Percentiles rank a stretch among this genome's conserved stretches.
These are phyloP conservation scores for Citrus sp. DNA, from an alignment of 345 rosid genomes.

Conservation along the genomic window DNA sequence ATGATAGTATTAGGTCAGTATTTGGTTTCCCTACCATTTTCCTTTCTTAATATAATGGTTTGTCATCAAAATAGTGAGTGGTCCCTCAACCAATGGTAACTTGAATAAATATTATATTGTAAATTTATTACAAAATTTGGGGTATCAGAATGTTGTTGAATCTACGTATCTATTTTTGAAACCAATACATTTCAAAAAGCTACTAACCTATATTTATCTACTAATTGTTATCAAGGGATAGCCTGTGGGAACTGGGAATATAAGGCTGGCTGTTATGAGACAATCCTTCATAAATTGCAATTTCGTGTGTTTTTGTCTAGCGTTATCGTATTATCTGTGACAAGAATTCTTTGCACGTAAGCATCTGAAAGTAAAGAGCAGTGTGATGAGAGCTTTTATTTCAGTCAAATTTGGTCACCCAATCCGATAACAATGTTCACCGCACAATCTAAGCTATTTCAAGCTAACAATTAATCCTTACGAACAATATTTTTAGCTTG, in stretches of 20 bases:
- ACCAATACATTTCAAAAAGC: background rate
- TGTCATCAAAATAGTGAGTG: too few species aligned
- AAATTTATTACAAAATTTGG: background rate
- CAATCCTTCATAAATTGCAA: too few species aligned
- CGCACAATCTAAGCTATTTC: background rate
- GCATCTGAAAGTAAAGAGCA: background rate
- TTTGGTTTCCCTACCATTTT: too few species aligned
- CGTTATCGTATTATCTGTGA: background rate
- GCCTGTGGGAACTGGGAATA: too few species aligned
- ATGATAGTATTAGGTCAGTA: too few species aligned
- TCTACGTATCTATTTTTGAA: background rate
- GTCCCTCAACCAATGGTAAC: too few species aligned
- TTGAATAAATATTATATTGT: background rate
- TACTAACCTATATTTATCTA: background rate
- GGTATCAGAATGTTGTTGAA: too few species aligned
- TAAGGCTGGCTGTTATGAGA: too few species aligned
- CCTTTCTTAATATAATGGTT: too few species aligned
- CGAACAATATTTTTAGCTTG: too few species aligned
- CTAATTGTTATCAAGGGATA: too few species aligned
- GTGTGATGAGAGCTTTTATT: background rate
- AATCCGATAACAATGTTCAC: background rate
- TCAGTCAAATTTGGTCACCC: background rate
- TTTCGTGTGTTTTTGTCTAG: background rate
- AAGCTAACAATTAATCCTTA: background rate
- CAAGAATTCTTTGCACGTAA: background rate